phyloP scores from a whole-genome alignment of 192 early-diverging fungal species.

The Thoreauomyces humboldtii region DNA sequence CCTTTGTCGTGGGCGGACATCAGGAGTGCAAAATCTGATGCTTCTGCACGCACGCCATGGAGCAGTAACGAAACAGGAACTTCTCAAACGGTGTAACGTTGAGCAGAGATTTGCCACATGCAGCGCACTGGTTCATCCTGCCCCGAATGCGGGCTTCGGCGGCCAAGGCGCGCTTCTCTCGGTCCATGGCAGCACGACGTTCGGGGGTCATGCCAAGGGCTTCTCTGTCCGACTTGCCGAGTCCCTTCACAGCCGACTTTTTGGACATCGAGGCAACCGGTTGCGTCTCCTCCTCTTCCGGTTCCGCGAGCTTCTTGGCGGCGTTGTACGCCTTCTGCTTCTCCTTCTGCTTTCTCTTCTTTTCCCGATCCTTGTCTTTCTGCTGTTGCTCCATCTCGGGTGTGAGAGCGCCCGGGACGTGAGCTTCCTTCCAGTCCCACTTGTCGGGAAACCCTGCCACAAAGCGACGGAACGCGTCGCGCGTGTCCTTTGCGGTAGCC shows the following conservation, averaged over 20 bases:
- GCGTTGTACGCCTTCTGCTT: slow-evolving; percentile 33
- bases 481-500: slow-evolving; percentile 63
- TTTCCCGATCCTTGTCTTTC: slow-evolving; percentile 63
- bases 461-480: slow-evolving; percentile 72
- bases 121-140: slow-evolving; percentile 52
- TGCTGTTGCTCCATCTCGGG: slow-evolving; percentile 69
- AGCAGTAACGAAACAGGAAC: slow-evolving; percentile 60
- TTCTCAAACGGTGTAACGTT: slow-evolving; percentile 70
- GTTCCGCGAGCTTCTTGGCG: slow-evolving; percentile 27
- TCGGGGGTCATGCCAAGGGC: slow-evolving; percentile 66
- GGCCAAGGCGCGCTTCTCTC: slow-evolving; percentile 73
- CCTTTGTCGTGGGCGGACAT: too few species aligned
- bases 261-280: not conserved
- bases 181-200: slow-evolving; percentile 64
- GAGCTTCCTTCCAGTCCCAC: slow-evolving; percentile 68
- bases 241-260: slow-evolving; percentile 25
- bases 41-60: slow-evolving; percentile 44
- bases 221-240: slow-evolving; percentile 40
- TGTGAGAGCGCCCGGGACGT: slow-evolving; percentile 73
- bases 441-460: slow-evolving; percentile 56
- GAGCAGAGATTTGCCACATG: slow-evolving; percentile 61
- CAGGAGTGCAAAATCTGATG: too few species aligned
- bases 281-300: not conserved
- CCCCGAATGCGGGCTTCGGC: slow-evolving; percentile 66
- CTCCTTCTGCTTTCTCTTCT: slow-evolving; percentile 51